phyloP scores from a whole-genome alignment of 257 asterid species.

The Mitragyna speciosa region DNA sequence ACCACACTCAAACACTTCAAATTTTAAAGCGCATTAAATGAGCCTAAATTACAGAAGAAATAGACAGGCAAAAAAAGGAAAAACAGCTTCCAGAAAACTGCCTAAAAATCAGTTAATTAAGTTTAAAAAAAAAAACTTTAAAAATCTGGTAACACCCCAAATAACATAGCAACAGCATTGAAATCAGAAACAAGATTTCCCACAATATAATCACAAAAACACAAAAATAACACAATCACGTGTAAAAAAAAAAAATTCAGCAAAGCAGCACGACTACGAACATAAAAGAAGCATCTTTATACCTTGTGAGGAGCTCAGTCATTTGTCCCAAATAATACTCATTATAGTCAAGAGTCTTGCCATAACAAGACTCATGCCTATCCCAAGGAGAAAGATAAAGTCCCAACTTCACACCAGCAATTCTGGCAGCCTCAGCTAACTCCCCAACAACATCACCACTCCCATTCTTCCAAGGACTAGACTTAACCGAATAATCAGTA shows the following conservation, averaged over 20 bases:
- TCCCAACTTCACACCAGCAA: slow-evolving; percentile 69
- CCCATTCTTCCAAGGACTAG: slow-evolving; percentile 88
- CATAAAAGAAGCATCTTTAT: slow-evolving; percentile 17
- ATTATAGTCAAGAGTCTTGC: slow-evolving; percentile 73
- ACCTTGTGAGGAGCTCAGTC: slow-evolving; percentile 93
- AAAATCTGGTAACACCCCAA: background rate
- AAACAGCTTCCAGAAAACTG: background rate
- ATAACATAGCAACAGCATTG: background rate
- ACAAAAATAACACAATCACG: background rate
- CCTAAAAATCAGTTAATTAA: background rate
- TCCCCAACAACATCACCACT: slow-evolving; percentile 73
- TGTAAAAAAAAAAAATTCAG: background rate
- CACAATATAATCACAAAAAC: slow-evolving; percentile 9
- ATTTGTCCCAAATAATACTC: slow-evolving; percentile 89
- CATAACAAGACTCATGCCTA: slow-evolving; percentile 77
- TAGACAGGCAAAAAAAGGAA: background rate
- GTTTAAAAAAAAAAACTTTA: background rate
- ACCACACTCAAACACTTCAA: no score
- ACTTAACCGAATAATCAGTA: slow-evolving; percentile 81
- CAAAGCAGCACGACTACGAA: background rate
- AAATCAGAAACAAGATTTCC: background rate
- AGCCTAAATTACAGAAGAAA: background rate
- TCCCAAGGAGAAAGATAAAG: slow-evolving; percentile 99
- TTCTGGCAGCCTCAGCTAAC: slow-evolving; percentile 64
- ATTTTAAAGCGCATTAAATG: background rate